Base-by-base conservation (phyloP, 2,329 filamentous ascomycete genomes). In the Colletotrichum eleusines region DNA sequence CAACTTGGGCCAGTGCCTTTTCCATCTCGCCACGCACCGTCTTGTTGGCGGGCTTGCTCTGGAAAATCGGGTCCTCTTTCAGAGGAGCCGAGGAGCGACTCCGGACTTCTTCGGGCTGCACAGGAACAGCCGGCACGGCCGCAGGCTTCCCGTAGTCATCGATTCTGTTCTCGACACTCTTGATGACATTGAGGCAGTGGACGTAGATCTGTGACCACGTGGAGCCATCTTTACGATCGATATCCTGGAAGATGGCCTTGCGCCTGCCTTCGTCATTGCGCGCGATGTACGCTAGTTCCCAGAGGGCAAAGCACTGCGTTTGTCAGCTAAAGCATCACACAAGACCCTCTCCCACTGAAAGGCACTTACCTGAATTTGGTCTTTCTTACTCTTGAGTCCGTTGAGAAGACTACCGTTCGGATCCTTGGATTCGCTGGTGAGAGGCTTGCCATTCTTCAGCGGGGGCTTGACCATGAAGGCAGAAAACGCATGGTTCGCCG, bases 331-430 rank as follows among this genome's bases (percentile, higher is more conserved):
- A 18, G 51, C 16, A 31, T 42, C n/a, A n/a, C 26, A 5, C 5
- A 38, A 28, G n/a, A 28, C n/a, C 20, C 6, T 11, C 16, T n/a
- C 31, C 16, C 23, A 40, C 12, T 1, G 5, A 28, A 8, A 11
- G 48, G 31, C 18, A 78, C 85, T 76, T 81, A 92, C 91, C 81
- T 89, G 91, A 71, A 93, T 90, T 12, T 93, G 85, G 11, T 93
- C 86, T 79, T 95, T 96, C 82, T 94, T 96, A 74, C 91, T 91
- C 78, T 91, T 95, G 55, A 98, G 80, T 0, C 95, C 95, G 67
- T 91, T 94, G 59, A 98, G 80, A 35, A 98, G 85, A 78, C 93
- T 97, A 44, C 94, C 94, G 76, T 97, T 98, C 0, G 95, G 94
- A 79, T 98, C 95, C 77, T 93, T 96, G 20, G 94, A 93, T 74